Base-by-base conservation (phyloP, 495 filamentous ascomycete species). In the Penicillium manginii region DNA sequence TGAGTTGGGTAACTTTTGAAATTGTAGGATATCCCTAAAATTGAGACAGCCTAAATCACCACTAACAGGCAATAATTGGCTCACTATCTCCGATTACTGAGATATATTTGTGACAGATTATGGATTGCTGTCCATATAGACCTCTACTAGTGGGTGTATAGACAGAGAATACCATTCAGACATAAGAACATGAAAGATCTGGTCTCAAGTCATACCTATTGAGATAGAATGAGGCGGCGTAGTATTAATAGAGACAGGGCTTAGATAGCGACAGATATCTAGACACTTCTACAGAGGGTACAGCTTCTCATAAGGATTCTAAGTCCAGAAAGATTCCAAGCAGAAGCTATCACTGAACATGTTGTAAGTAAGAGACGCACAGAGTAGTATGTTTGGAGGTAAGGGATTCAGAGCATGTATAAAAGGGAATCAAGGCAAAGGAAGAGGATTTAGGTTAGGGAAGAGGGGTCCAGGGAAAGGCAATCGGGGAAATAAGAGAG, bases 241-340 rank as follows among this genome's bases (percentile, higher is more conserved):
- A 19, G 54, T 7, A 39, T 54, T 50, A 23, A 63, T 55, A 2
- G 55, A 65, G 39, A 65, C 47, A 33, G 62, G 62, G 55, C 59
- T 66, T 52, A 35, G 63, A 31, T 65, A 66, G 11, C 57, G 59
- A 8, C 39, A 53, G 12, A 50, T n/a, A 37, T 53, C 43, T 14
- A 42, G 15, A 15, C 39, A 17, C 11, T 15, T 15, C 15, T 42
- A 14, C 39, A 10, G 39, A 52, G 54, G 42, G 14, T 17, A 15
- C 50, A 54, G 62, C 12, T 60, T 58, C 47, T 59, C 32, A 46
- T 48, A 45, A 56, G 58, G 58, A 39, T 61, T 61, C 62, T 42
- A 65, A 4, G 55, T 42, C 17, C 58, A 46, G 49, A 65, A 65
- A 21, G 54, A 55, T 55, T 61, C 58, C 33, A 61, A 23, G 48